Percentiles rank a stretch among this genome's conserved stretches.
These are phyloP conservation scores for Capniomyces stellatus DNA, from an alignment of 371 early-diverging fungal genomes.

Conservation along the genomic window DNA sequence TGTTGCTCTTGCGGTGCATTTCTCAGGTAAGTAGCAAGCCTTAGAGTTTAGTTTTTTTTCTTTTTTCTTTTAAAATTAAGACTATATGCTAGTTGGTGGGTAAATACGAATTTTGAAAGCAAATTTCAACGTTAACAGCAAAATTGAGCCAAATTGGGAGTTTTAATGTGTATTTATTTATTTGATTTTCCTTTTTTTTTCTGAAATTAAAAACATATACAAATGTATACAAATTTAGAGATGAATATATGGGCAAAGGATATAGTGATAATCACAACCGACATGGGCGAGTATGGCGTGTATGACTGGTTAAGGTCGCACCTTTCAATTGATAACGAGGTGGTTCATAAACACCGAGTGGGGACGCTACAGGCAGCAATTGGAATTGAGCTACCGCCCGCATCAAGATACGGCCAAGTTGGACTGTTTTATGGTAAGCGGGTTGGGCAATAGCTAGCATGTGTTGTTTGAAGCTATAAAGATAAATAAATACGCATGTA, in stretches of 20 bases:
- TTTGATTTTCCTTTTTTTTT: not conserved
- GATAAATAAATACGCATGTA: not conserved
- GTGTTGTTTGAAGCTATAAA: not conserved
- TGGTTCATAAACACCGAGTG: constrained; percentile 42
- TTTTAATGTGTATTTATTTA: constrained; percentile 62
- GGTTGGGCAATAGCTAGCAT: too few species aligned
- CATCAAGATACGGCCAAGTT: constrained; percentile 42
- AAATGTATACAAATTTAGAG: constrained; percentile 51
- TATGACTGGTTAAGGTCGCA: constrained; percentile 84
- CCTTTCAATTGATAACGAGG: not conserved
- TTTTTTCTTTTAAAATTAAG: too few species aligned
- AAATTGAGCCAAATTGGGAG: too few species aligned
- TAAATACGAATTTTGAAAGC: too few species aligned
- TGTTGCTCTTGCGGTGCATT: constrained; percentile 38
- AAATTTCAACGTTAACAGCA: too few species aligned
- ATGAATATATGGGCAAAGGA: constrained; percentile 81
- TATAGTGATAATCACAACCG: constrained; percentile 66
- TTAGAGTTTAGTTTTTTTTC: constrained; percentile 11
- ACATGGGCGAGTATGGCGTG: constrained; percentile 49
- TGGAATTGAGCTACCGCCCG: constrained; percentile 65
- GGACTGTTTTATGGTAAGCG: constrained; percentile 57
- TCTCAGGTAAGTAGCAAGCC: constrained; percentile 80
- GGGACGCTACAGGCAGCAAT: constrained; percentile 80
- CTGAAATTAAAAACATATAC: constrained; percentile 35
- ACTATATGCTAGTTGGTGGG: too few species aligned